phyloP scores from a whole-genome alignment of 805 yeast genomes.

The Candida tibetensis region DNA sequence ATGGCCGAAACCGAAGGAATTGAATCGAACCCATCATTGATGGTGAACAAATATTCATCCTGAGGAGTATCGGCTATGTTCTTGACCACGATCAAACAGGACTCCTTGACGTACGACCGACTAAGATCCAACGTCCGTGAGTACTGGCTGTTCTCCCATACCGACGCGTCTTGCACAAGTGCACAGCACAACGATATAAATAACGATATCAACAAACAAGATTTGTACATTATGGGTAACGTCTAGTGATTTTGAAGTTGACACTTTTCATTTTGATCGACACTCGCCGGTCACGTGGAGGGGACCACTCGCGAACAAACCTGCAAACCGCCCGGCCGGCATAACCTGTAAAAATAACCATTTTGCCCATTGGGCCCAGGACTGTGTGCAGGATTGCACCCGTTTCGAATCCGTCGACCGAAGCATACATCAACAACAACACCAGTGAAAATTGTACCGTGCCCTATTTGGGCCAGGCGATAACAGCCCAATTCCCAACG shows the following conservation, averaged over 20 bases:
- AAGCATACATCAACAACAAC: too few relatives aligned
- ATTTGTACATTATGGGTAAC: not conserved
- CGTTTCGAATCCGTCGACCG: too few relatives aligned
- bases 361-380: too few relatives aligned
- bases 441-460: too few relatives aligned
- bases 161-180: not conserved
- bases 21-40: slow-evolving; percentile 49
- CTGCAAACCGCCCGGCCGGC: too few relatives aligned
- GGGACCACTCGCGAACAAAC: too few relatives aligned
- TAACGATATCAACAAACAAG: not conserved
- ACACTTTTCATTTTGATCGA: not conserved
- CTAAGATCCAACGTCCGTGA: slow-evolving; percentile 61
- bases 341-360: too few relatives aligned
- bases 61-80: slow-evolving; percentile 59
- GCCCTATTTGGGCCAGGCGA: too few relatives aligned
- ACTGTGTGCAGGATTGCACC: too few relatives aligned
- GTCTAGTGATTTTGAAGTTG: not conserved
- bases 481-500: too few relatives aligned
- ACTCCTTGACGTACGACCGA: slow-evolving; percentile 64
- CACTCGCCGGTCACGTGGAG: not conserved
- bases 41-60: slow-evolving; percentile 53
- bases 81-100: slow-evolving; percentile 49
- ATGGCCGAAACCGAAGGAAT: slow-evolving; percentile 41
- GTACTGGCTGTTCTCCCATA: slow-evolving; percentile 59
- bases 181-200: not conserved